Base-by-base conservation (phyloP, 2,329 filamentous ascomycete species). In the Talaromyces sp. region DNA sequence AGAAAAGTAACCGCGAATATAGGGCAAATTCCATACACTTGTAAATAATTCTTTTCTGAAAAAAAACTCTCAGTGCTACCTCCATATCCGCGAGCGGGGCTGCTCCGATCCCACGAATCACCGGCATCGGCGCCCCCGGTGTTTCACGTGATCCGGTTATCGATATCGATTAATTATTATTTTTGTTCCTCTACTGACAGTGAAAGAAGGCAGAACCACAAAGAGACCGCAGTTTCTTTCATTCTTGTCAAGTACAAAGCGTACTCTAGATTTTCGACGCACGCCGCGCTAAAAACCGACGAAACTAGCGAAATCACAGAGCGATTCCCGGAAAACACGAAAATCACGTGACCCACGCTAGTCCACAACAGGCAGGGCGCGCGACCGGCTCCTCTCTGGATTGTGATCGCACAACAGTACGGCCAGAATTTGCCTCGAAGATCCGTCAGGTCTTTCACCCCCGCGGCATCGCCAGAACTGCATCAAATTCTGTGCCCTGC, bases 331-430 rank as follows among this genome's bases (percentile, higher is more conserved):
- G 44, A 25, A 47, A 47, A 47, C 4, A 6, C 4, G 4, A 4
- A 19, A 19, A 2, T 53, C 49, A 53, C 49, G 49, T 53, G 49
- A 53, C 17, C 2, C 0, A 0, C 11, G 11, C 55, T 57, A 57
- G 32, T 17, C 55, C 55, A 22, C 6, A 57, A 57, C 25, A 53
- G 49, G 25, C 49, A 53, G 49, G 25, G 49, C 11, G 25, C 49
- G 25, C 44, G 44, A 47, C 44, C 19, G 44, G 44, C 44, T 25
- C 49, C 55, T 55, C 51, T 58, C 58, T 58, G 39, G 22, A 44
- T 58, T 56, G 49, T 39, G 57, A 61, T 61, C 60, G 60, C 60
- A 62, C 60, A 62, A 62, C 60, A 53, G 56, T 58, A 55, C 55
- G 58, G 52, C 33, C 42, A 59, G 60, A 62, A 59, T 62, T 62